These are phyloP conservation scores for Suhomyces bribrorum DNA, from an alignment of 1,139 yeast genomes.

Conservation along the genomic window DNA sequence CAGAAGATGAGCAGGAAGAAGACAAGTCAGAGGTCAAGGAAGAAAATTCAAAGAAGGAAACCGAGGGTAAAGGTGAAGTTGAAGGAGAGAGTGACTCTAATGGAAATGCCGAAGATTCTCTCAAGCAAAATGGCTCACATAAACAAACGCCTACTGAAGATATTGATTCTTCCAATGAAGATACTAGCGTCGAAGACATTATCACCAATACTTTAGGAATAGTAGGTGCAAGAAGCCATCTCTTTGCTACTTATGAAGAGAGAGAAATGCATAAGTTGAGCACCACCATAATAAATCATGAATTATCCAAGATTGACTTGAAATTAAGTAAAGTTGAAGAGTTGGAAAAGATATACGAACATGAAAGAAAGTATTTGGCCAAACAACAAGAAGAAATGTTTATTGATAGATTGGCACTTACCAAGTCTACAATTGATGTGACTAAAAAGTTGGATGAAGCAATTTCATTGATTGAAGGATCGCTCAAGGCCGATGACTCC, in stretches of 20 bases:
- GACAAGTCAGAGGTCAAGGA: conserved; percentile 6
- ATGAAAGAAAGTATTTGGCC: conserved; percentile 72
- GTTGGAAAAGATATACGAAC: conserved; percentile 76
- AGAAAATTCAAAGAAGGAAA: conserved; percentile 2
- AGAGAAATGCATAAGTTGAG: conserved; percentile 68
- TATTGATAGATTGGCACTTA: conserved; percentile 73
- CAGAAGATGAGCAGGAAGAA: conserved; percentile 12
- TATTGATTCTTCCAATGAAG: conserved; percentile 15
- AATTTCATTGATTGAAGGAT: conserved; percentile 33
- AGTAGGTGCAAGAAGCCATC: conserved; percentile 79
- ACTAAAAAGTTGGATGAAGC: conserved; percentile 52
- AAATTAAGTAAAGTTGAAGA: conserved; percentile 70
- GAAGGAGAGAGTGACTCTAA: conserved; percentile 2
- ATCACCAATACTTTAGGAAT: conserved; percentile 61
- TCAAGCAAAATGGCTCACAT: conserved; percentile 8
- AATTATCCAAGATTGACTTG: conserved; percentile 72
- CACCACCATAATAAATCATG: conserved; percentile 64
- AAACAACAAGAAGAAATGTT: conserved; percentile 81
- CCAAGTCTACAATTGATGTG: conserved; percentile 57
- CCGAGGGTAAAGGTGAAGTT: conserved; percentile 1
- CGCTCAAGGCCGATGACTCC: conserved; percentile 10
- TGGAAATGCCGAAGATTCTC: conserved; percentile 2
- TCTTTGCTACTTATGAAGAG: conserved; percentile 82
- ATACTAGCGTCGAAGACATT: conserved; percentile 41
- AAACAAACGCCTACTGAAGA: conserved; percentile 10